Evolutionary conservation across 2,329 filamentous ascomycete genomes (phyloP).

Genomic region (Talaromyces sp.): DNA sequence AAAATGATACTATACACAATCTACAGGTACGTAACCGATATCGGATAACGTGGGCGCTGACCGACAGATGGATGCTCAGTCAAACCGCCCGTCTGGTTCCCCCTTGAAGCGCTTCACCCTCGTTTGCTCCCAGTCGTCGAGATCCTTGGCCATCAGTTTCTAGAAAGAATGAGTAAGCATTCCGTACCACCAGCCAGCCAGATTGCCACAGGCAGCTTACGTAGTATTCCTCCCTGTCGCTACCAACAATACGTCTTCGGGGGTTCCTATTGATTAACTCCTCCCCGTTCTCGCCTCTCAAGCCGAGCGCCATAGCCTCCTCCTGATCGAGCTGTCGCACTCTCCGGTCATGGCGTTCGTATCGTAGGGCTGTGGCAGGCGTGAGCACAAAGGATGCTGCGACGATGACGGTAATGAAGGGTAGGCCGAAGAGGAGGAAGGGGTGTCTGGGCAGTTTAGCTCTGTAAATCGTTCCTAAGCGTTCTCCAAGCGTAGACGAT

Average conservation of each 20-base stretch:
- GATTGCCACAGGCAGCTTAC: slow-evolving; percentile 30
- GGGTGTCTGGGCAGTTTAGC: slow-evolving; percentile 72
- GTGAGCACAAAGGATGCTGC: slow-evolving; percentile 92
- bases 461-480: slow-evolving; percentile 75
- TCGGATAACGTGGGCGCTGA: background rate
- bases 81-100: slow-evolving; percentile 79
- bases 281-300: slow-evolving; percentile 67
- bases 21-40: background rate
- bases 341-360: slow-evolving; percentile 88
- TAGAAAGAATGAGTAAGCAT: slow-evolving; percentile 37
- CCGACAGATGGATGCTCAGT: background rate
- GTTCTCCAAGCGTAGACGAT: slow-evolving; percentile 59
- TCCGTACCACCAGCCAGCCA: background rate
- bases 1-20: background rate
- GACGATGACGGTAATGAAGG: slow-evolving; percentile 86
- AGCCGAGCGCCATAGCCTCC: slow-evolving; percentile 77
- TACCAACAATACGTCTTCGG: slow-evolving; percentile 42
- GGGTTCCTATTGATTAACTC: slow-evolving; percentile 65
- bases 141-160: slow-evolving; percentile 80
- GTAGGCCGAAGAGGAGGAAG: slow-evolving; percentile 89
- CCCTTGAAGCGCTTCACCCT: slow-evolving; percentile 85
- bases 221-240: slow-evolving; percentile 50
- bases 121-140: slow-evolving; percentile 97
- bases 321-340: slow-evolving; percentile 81
- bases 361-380: slow-evolving; percentile 87